Percentiles rank a stretch among this genome's conserved stretches.
Evolutionary conservation across 257 asterid genomes (phyloP).

Genomic region (Schizonepeta tenuifolia): DNA sequence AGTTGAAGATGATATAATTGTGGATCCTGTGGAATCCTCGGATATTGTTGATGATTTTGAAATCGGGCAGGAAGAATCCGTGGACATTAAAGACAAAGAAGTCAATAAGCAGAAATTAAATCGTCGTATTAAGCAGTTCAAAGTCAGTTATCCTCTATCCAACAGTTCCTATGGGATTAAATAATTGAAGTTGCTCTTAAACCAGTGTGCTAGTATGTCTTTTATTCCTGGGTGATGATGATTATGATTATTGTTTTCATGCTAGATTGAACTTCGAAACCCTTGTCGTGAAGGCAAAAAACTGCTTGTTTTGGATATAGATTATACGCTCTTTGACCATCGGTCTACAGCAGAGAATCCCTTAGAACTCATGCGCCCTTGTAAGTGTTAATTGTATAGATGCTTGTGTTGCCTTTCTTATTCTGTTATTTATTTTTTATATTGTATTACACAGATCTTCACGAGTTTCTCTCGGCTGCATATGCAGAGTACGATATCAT

Average conservation of each 20-base stretch:
- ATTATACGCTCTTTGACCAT: conserved; percentile 92
- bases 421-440: conserved; percentile 1
- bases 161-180: conserved; percentile 8
- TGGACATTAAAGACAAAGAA: conserved; percentile 87
- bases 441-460: conserved; percentile 69
- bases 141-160: conserved; percentile 49
- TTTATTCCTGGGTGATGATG: conserved; percentile 16
- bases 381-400: conserved; percentile 51
- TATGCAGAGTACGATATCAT: conserved; percentile 95
- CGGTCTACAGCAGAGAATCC: conserved; percentile 97
- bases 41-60: conserved; percentile 94
- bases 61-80: conserved; percentile 79
- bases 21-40: conserved; percentile 80
- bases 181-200: conserved; percentile 2
- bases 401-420: conserved; percentile 25
- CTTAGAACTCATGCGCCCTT: conserved; percentile 88
- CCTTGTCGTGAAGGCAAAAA: conserved; percentile 96
- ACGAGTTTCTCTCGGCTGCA: conserved; percentile 88
- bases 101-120: conserved; percentile 81
- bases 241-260: conserved; percentile 29
- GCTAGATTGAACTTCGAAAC: conserved; percentile 75
- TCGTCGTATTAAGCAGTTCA: conserved; percentile 77
- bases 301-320: conserved; percentile 89
- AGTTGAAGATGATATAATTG: conserved; percentile 80
- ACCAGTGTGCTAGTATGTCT: not conserved